Evolutionary conservation across 2,329 filamentous ascomycete species (phyloP).

Genomic region (Dothiorella sarmentorum): DNA sequence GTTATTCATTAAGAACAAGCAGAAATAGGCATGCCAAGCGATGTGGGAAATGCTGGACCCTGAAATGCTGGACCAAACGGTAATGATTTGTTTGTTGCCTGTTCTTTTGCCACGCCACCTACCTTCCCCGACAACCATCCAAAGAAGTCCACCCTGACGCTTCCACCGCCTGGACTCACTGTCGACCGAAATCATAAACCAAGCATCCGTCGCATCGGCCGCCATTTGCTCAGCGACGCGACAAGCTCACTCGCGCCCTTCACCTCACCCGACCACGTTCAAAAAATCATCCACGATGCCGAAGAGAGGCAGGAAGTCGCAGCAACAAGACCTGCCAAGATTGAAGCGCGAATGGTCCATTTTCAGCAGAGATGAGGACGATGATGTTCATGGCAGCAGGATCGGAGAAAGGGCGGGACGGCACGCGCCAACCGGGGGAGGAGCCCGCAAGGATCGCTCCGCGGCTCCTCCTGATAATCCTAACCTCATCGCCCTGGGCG

Average conservation of each 20-base stretch:
- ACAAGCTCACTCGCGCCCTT: not conserved
- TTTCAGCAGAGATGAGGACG: too few relatives aligned
- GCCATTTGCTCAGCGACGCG: not conserved
- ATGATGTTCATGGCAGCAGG: not conserved
- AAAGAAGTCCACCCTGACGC: too few relatives aligned
- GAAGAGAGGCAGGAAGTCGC: not conserved
- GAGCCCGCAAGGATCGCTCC: not conserved
- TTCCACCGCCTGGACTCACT: too few relatives aligned
- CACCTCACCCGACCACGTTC: not conserved
- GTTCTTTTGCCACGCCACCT: not conserved
- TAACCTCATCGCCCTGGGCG: constrained; percentile 12
- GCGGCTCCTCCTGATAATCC: constrained; percentile 9
- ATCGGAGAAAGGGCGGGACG: not conserved
- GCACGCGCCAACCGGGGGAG: not conserved
- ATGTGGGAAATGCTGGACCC: not conserved
- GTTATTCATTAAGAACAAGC: too few relatives aligned
- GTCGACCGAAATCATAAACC: too few relatives aligned
- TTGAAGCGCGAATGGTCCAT: not conserved
- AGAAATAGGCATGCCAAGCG: not conserved
- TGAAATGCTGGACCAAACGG: not conserved
- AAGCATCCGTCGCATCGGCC: not conserved
- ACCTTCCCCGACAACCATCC: not conserved
- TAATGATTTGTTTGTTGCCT: not conserved
- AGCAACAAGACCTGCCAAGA: not conserved
- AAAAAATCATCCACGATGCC: not conserved